phyloP scores from a whole-genome alignment of 352 stramenopile species.

The Phytophthora melonis region DNA sequence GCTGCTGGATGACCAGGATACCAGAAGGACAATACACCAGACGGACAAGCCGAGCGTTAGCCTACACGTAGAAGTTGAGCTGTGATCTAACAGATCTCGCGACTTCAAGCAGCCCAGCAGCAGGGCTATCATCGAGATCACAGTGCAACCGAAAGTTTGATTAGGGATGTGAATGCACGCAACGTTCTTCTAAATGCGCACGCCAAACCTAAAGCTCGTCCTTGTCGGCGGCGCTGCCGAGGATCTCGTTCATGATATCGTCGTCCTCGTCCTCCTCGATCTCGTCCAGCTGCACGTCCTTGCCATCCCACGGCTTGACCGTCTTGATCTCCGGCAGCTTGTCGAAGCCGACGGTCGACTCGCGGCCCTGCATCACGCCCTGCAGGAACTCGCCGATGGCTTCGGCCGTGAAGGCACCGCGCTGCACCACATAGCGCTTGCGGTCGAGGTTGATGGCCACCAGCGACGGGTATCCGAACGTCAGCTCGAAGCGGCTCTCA shows the following conservation, averaged over 20 bases:
- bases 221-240: constrained; percentile 65
- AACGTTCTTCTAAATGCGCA: constrained; percentile 30
- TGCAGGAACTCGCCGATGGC: constrained; percentile 83
- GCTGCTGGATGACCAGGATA: background rate
- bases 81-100: too few relatives aligned
- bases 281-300: constrained; percentile 79
- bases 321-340: constrained; percentile 71
- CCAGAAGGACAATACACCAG: background rate
- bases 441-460: constrained; percentile 90
- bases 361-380: constrained; percentile 72
- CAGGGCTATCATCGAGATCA: background rate
- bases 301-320: constrained; percentile 80
- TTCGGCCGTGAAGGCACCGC: constrained; percentile 70
- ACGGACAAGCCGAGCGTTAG: too few relatives aligned
- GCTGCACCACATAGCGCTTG: constrained; percentile 87
- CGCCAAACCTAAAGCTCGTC: constrained; percentile 74
- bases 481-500: constrained; percentile 89
- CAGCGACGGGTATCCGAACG: constrained; percentile 92
- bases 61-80: too few relatives aligned
- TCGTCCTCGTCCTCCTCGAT: constrained; percentile 86
- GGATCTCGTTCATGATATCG: constrained; percentile 90
- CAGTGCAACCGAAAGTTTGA: constrained; percentile 19
- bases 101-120: background rate
- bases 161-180: constrained; percentile 17
- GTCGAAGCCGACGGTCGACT: constrained; percentile 70